A percentile compares a stretch with the other conserved stretches of the same genome.
Conservation (phyloP, 129 eudicot genomes). For the Silybum marianum region DNA sequence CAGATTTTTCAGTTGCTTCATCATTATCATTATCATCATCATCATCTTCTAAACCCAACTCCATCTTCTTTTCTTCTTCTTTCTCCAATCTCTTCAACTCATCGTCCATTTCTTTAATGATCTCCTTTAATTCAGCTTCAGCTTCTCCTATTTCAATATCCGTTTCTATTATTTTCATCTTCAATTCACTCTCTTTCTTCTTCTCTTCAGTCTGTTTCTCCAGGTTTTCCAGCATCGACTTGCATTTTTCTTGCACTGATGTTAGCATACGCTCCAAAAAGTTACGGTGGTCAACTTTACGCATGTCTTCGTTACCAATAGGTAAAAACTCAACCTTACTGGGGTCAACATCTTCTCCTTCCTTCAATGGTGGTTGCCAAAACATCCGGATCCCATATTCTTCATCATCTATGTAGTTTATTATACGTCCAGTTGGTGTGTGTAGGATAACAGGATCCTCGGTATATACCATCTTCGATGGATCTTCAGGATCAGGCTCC, state of each 20-base stretch:
- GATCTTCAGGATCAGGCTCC: conserved; percentile 89
- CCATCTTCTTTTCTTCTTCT: conserved; percentile 67
- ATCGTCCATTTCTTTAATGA: conserved; percentile 74
- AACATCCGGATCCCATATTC: conserved; percentile 75
- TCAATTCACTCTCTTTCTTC: conserved; percentile 51
- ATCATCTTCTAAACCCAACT: conserved; percentile 36
- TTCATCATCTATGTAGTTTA: conserved; percentile 80
- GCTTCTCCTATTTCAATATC: conserved; percentile 71
- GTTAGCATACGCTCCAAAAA: conserved; percentile 37
- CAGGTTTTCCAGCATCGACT: conserved; percentile 42
- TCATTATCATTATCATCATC: conserved; percentile 20
- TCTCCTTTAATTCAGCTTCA: conserved; percentile 62
- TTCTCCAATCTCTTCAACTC: conserved; percentile 58
- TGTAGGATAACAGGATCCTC: conserved; percentile 89
- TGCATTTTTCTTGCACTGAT: conserved; percentile 41
- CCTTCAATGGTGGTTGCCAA: conserved; percentile 74
- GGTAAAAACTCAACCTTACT: conserved; percentile 66
- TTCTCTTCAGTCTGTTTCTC: conserved; percentile 61
- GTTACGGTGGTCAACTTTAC: conserved; percentile 31
- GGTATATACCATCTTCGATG: conserved; percentile 57
- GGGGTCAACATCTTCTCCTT: conserved; percentile 65
- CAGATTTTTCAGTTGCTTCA: conserved; percentile 14
- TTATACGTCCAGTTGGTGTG: conserved; percentile 79
- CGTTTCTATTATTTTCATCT: conserved; percentile 42
- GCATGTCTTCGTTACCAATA: conserved; percentile 73